phyloP scores from a whole-genome alignment of 2,329 filamentous ascomycete species.

The Cladosporium sp. region DNA sequence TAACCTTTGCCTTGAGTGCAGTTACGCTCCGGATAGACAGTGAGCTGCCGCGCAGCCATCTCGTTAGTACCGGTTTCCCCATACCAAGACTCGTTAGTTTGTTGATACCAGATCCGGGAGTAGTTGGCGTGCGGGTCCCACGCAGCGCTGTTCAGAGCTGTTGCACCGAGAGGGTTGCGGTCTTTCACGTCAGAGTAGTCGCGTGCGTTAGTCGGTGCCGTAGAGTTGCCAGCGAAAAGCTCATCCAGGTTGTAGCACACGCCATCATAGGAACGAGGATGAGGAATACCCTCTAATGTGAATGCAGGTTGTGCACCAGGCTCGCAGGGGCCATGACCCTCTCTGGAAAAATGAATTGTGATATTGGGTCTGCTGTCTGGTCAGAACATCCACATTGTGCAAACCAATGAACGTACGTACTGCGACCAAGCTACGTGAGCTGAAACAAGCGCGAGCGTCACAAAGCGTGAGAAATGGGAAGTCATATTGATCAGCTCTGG shows the following conservation, averaged over 20 bases:
- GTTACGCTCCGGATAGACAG: not conserved
- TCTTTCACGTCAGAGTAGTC: not conserved
- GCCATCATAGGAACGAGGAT: not conserved
- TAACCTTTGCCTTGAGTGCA: not conserved
- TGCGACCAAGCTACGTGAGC: not conserved
- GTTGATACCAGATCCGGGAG: constrained; percentile 6
- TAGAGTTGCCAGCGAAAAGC: not conserved
- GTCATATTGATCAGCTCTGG: too few relatives aligned
- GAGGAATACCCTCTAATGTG: not conserved
- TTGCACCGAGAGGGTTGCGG: not conserved
- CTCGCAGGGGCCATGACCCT: not conserved
- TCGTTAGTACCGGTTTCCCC: not conserved
- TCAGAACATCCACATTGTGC: too few relatives aligned
- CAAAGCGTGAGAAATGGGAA: too few relatives aligned
- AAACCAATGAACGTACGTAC: not conserved
- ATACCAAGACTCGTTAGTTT: not conserved
- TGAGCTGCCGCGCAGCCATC: not conserved
- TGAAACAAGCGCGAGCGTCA: not conserved
- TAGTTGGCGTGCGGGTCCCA: not conserved
- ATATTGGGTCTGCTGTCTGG: not conserved
- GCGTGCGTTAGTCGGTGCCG: not conserved
- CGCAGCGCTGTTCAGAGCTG: not conserved
- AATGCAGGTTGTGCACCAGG: not conserved
- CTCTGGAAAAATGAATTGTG: not conserved
- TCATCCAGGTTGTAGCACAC: not conserved